Conservation (phyloP, 164 flowering plant genomes). For the Malania oleifera region DNA sequence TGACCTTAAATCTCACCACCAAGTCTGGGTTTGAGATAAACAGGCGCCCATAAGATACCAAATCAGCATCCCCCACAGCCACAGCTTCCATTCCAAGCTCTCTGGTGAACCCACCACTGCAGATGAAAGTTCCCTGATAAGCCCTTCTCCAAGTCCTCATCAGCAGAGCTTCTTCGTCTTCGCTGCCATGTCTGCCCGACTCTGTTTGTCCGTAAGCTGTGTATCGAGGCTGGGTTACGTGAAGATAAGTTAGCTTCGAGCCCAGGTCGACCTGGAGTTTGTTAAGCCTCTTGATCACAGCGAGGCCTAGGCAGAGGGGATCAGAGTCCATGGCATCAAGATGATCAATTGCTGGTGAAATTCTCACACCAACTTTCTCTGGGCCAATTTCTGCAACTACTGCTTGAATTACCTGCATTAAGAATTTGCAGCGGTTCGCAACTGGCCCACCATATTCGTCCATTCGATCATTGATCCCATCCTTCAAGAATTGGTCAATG, state of each 20-base stretch:
- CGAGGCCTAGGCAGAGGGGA: conserved; percentile 50
- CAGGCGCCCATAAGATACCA: conserved; percentile 54
- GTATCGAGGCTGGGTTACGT: conserved; percentile 58
- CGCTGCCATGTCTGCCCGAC: conserved; percentile 40
- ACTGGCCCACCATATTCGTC: conserved; percentile 64
- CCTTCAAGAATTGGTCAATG: conserved; percentile 64
- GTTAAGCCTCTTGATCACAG: conserved; percentile 46
- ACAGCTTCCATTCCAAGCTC: conserved; percentile 51
- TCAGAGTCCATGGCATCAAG: conserved; percentile 62
- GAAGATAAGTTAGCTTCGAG: no score
- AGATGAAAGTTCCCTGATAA: conserved; percentile 50
- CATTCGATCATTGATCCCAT: conserved; percentile 56
- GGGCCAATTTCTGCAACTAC: conserved; percentile 43
- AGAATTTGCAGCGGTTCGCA: conserved; percentile 46
- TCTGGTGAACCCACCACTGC: conserved; percentile 54
- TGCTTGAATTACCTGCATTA: conserved; percentile 36
- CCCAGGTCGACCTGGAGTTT: no score
- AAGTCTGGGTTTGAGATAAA: conserved; percentile 64
- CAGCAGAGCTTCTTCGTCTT: conserved; percentile 41
- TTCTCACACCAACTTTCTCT: conserved; percentile 46
- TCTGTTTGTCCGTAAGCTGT: conserved; percentile 51
- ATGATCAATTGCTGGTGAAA: conserved; percentile 66
- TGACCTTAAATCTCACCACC: conserved; percentile 36
- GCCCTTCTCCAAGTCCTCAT: conserved; percentile 40
- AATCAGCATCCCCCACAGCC: conserved; percentile 52